phyloP scores from a whole-genome alignment of 2,329 filamentous ascomycete genomes.

The Fusarium piperis region DNA sequence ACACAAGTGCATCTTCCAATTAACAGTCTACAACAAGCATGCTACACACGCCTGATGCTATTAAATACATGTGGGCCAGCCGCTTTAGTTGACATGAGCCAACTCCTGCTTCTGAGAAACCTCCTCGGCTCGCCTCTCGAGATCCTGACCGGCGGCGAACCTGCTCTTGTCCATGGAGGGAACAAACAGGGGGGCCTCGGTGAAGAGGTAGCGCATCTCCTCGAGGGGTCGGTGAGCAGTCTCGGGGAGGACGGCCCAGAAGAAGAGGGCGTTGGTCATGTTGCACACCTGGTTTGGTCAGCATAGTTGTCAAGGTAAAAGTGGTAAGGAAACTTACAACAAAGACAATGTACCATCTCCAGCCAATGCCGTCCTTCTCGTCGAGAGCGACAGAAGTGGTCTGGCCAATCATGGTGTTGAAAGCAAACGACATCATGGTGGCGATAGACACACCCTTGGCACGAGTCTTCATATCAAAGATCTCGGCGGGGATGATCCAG shows the following conservation, averaged over 20 bases:
- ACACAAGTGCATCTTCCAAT: background rate
- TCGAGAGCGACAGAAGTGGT: slow-evolving; percentile 67
- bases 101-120: slow-evolving; percentile 26
- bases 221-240: slow-evolving; percentile 72
- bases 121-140: slow-evolving; percentile 19
- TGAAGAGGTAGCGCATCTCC: slow-evolving; percentile 74
- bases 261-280: slow-evolving; percentile 59
- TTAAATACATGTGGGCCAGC: background rate
- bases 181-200: slow-evolving; percentile 70
- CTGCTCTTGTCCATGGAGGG: slow-evolving; percentile 60
- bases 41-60: background rate
- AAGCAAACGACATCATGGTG: slow-evolving; percentile 77
- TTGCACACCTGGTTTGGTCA: slow-evolving; percentile 58
- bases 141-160: slow-evolving; percentile 12
- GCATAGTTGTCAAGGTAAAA: background rate
- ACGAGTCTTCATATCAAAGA: slow-evolving; percentile 81
- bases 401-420: slow-evolving; percentile 77
- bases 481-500: slow-evolving; percentile 73
- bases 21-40: background rate
- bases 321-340: slow-evolving; percentile 38
- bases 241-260: slow-evolving; percentile 74
- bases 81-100: slow-evolving; percentile 2
- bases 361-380: slow-evolving; percentile 53
- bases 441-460: slow-evolving; percentile 79
- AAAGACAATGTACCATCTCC: slow-evolving; percentile 60